Base-by-base conservation (phyloP, 768 basidiomycete species). In the Mrakia blollopis region DNA sequence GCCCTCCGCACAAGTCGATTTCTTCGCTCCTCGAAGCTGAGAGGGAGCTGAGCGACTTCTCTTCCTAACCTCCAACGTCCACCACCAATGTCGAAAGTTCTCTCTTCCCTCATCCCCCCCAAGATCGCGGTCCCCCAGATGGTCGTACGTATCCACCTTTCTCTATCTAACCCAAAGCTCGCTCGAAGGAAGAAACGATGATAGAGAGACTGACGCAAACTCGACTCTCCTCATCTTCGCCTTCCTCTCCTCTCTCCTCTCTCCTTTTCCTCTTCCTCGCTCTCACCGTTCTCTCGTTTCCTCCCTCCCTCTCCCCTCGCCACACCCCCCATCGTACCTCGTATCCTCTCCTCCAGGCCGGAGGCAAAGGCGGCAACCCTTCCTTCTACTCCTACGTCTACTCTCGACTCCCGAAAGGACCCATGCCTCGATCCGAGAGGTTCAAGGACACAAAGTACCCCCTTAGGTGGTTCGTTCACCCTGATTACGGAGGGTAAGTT, bases 51-150 rank as follows among this genome's bases (percentile, higher is more conserved):
- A n/a, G n/a, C n/a, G n/a, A n/a, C n/a, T 57, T 1, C 68, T 18
- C 23, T 10, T 6, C 39, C 5, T n/a, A n/a, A n/a, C n/a, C n/a
- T n/a, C n/a, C n/a, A n/a, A n/a, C n/a, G n/a, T 69, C 68, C 8
- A 14, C 14, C 68, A 44, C n/a, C 68, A 7, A 21, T 14, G 47
- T 44, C 39, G 39, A 72, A 60, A 54, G 72, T 72, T 47, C n/a
- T n/a, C n/a, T 72, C 72, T 18, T 57, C 72, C 23, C 72, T 72
- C 60, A 72, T 72, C 72, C 72, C 72, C 39, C 72, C 72, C 72
- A 72, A 72, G 72, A 72, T 72, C 16, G 72, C 72, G 6, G 35
- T 37, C 35, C 72, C 72, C 37, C 13, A 25, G 11, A 57, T 61
- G 54, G 72, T 72, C 3, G 72, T 72, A 60, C 50, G 72, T 72